phyloP scores from a whole-genome alignment of 2,329 filamentous ascomycete genomes.

The Calonectria leucothoes region DNA sequence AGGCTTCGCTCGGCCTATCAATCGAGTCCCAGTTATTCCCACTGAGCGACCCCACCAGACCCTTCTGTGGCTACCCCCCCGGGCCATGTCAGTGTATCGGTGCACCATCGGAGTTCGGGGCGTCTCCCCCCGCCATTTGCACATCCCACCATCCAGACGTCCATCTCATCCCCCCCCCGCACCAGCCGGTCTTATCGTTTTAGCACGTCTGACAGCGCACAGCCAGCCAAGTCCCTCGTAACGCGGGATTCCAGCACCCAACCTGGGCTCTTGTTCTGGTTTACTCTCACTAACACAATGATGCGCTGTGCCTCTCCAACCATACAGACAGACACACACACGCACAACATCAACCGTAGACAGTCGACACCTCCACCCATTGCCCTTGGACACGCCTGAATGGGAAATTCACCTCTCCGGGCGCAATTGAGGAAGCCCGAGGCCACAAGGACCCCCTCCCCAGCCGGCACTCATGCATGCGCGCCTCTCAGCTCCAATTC shows the following conservation, averaged over 20 bases:
- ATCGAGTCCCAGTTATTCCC: slow-evolving; percentile 2
- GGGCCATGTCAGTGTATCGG: background rate
- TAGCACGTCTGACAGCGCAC: background rate
- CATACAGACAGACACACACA: too few species aligned
- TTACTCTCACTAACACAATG: background rate
- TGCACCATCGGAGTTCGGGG: slow-evolving; percentile 16
- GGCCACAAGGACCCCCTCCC: background rate
- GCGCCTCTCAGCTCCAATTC: slow-evolving; percentile 40
- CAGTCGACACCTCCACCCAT: background rate
- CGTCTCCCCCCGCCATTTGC: slow-evolving; percentile 1
- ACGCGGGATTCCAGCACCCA: background rate
- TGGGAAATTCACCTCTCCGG: slow-evolving; percentile 27
- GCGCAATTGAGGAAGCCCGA: slow-evolving; percentile 2
- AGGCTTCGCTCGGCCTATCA: background rate
- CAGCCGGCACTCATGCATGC: slow-evolving; percentile 6
- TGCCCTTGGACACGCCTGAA: slow-evolving; percentile 12
- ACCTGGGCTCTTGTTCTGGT: background rate
- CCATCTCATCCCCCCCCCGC: background rate
- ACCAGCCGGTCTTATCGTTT: background rate
- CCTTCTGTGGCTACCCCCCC: background rate
- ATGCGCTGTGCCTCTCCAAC: background rate
- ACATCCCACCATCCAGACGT: background rate
- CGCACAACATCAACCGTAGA: background rate
- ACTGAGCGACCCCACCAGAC: slow-evolving; percentile 4
- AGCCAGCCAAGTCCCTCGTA: background rate